Base-by-base conservation (phyloP, 306 rosid species). In the Sindora glabra region DNA sequence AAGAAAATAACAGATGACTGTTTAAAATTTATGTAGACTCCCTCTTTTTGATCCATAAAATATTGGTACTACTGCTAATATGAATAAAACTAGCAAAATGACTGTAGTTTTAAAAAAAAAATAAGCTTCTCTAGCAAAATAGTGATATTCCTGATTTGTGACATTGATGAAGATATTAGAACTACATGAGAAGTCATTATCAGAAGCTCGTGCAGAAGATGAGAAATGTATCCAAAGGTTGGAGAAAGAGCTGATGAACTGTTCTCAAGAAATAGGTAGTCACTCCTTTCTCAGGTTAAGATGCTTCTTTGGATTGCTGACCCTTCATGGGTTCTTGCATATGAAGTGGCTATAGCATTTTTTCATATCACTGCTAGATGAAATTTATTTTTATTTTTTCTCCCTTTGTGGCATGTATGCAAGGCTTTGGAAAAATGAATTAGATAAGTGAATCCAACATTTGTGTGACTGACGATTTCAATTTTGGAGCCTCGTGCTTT, bases 241-340 rank as follows among this genome's bases (percentile, higher is more conserved):
- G 77, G 87, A 83, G 65, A n/a, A 83, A 67, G 92, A 85, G 79
- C 71, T 91, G 30, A 63, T 73, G 65, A 91, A 85, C 72, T 91
- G 96, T 79, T 77, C 78, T 62, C 95, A 87, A 79, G 95, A 91
- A 88, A 83, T 91, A 64, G 96, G 98, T 91, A 67, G 48, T 32
- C 45, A 48, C 12, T 50, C 51, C 37, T 42, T 22, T 25, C 17
- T 25, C 47, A 53, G 26, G 4, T 19, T 11, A 10, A n/a, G 23
- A 15, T 48, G 10, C 30, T 32, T 47, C 18, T 19, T 14, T 48
- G 39, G 13, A 27, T 48, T 62, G 14, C 14, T 3, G 10, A 13
- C n/a, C n/a, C 22, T 18, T n/a, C n/a, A n/a, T 4, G 3, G 5
- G 15, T 53, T 8, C 59, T 44, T 19, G 24, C 23, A 10, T 24